Evolutionary conservation across 2,329 filamentous ascomycete species (phyloP).

Genomic region (Anisogramma anomala): DNA sequence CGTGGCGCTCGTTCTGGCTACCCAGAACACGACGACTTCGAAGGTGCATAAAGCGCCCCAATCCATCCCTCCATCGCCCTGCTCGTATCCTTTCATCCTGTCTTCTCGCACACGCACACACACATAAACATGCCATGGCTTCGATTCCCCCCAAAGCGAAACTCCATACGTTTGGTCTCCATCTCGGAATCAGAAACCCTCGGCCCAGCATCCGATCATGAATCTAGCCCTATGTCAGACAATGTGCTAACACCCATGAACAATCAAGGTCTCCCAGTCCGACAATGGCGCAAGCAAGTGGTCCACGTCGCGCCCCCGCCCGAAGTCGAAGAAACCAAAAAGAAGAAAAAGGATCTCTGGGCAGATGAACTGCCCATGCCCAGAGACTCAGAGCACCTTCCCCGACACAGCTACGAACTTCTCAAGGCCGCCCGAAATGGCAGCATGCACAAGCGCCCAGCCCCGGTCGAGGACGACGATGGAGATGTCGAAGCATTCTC

Average conservation of each 20-base stretch:
- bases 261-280: constrained; percentile 67
- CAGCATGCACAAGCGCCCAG: constrained; percentile 60
- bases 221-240: not conserved
- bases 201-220: too few relatives aligned
- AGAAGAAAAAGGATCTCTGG: constrained; percentile 56
- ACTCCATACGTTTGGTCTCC: too few relatives aligned
- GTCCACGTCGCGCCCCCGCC: constrained; percentile 56
- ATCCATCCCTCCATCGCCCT: not conserved
- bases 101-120: not conserved
- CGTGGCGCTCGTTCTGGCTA: constrained; percentile 45
- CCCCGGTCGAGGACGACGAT: constrained; percentile 49
- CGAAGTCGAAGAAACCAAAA: constrained; percentile 49
- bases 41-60: constrained; percentile 30
- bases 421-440: constrained; percentile 71
- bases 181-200: too few relatives aligned
- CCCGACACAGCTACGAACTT: constrained; percentile 70
- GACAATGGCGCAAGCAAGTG: constrained; percentile 72
- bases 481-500: constrained; percentile 34
- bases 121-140: too few relatives aligned
- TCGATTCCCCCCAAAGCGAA: too few relatives aligned
- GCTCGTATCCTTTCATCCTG: not conserved
- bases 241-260: not conserved
- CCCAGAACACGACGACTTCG: constrained; percentile 50
- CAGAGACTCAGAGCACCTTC: constrained; percentile 66
- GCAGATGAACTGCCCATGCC: constrained; percentile 78